Evolutionary conservation across 345 rosid species (phyloP).

Genomic region (Gynandropsis gynandra): DNA sequence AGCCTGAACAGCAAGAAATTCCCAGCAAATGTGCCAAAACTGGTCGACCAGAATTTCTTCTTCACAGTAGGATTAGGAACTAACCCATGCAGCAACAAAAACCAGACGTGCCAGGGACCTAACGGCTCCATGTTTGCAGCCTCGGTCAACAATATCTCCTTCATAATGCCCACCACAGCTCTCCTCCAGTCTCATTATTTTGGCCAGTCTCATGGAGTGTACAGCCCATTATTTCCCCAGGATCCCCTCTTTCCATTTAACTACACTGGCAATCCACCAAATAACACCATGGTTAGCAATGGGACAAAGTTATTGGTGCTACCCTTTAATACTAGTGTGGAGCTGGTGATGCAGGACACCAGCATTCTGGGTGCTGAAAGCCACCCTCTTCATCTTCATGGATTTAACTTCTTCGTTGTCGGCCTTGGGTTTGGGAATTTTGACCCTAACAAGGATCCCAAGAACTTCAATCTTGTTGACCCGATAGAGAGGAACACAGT

Average conservation of each 20-base stretch:
- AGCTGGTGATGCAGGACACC: slow-evolving; percentile 35
- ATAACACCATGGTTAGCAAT: slow-evolving; percentile 31
- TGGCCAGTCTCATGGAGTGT: slow-evolving; percentile 33
- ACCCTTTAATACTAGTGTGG: slow-evolving; percentile 32
- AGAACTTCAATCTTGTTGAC: slow-evolving; percentile 31
- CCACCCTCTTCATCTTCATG: slow-evolving; percentile 38
- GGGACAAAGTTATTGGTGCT: slow-evolving; percentile 25
- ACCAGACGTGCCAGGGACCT: slow-evolving; percentile 43
- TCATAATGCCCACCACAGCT: slow-evolving; percentile 32
- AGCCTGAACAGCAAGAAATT: slow-evolving; percentile 34
- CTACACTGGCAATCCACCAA: slow-evolving; percentile 30
- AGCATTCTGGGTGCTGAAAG: slow-evolving; percentile 34
- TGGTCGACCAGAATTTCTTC: slow-evolving; percentile 31
- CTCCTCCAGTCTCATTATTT: slow-evolving; percentile 37
- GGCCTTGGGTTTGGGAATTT: slow-evolving; percentile 35
- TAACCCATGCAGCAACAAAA: slow-evolving; percentile 28
- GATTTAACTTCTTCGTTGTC: slow-evolving; percentile 33
- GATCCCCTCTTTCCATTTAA: slow-evolving; percentile 26
- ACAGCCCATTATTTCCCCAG: slow-evolving; percentile 37
- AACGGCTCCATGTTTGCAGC: slow-evolving; percentile 38
- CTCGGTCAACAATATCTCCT: slow-evolving; percentile 37
- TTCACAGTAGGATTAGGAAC: slow-evolving; percentile 42
- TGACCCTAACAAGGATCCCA: slow-evolving; percentile 26
- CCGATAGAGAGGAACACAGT: slow-evolving; percentile 33
- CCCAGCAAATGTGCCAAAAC: slow-evolving; percentile 39